These are phyloP conservation scores for Botrytis galanthina DNA, from an alignment of 2,329 filamentous ascomycete genomes.

Conservation along the genomic window DNA sequence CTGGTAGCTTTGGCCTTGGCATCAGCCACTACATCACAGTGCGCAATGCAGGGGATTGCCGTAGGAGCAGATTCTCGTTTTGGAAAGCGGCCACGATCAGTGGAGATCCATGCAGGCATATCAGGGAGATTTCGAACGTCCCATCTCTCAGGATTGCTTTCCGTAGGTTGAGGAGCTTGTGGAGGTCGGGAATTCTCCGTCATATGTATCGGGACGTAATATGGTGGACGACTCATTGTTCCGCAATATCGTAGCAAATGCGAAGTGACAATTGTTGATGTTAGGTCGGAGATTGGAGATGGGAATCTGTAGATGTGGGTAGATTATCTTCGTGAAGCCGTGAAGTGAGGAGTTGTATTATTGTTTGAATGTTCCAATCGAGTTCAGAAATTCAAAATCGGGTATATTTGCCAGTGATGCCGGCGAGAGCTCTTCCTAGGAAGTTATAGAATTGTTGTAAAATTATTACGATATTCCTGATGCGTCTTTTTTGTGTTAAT, in stretches of 20 bases:
- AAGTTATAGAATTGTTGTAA: neutral
- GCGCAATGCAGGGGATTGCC: constrained; percentile 19
- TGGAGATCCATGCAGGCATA: constrained; percentile 30
- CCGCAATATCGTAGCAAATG: neutral
- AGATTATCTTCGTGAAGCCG: neutral
- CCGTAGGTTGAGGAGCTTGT: neutral
- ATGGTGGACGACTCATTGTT: constrained; percentile 5
- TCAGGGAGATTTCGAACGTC: neutral
- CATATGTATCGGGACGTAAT: neutral
- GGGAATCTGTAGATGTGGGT: neutral
- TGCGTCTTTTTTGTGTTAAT: too few relatives aligned
- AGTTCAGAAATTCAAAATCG: neutral
- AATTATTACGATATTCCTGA: neutral
- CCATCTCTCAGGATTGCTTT: constrained; percentile 3
- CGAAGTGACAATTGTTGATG: neutral
- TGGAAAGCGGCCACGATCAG: constrained; percentile 19
- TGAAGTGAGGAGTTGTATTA: neutral
- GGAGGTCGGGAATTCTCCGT: neutral
- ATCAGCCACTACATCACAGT: constrained; percentile 22
- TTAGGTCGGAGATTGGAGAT: neutral
- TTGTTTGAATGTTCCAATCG: neutral
- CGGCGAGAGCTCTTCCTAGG: neutral
- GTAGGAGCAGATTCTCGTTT: constrained; percentile 22
- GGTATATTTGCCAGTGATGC: neutral
- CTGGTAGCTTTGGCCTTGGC: constrained; percentile 21